Evolutionary conservation across 768 basidiomycete genomes (phyloP).

Genomic region (Psilocybe cyanescens): DNA sequence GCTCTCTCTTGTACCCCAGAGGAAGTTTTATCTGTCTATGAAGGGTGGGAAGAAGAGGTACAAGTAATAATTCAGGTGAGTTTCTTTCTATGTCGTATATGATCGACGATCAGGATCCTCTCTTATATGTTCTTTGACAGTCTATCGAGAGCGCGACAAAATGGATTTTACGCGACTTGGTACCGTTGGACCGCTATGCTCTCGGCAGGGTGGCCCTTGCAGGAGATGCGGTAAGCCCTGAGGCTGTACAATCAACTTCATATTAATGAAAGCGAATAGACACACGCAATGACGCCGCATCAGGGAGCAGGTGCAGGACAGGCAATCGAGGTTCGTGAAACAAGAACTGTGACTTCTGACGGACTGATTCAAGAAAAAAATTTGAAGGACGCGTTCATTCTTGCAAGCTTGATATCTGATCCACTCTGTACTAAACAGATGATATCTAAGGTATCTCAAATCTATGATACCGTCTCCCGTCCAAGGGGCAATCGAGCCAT

Average conservation of each 20-base stretch:
- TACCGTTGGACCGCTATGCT: constrained; percentile 41
- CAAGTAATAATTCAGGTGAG: constrained; percentile 45
- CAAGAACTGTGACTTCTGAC: not conserved
- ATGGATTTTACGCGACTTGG: constrained; percentile 49
- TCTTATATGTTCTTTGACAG: constrained; percentile 21
- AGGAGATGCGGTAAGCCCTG: constrained; percentile 47
- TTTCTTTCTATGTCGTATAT: not conserved
- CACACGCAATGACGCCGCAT: constrained; percentile 37
- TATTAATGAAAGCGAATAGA: constrained; percentile 14
- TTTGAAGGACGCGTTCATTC: constrained; percentile 41
- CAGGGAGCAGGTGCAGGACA: constrained; percentile 35
- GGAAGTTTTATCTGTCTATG: constrained; percentile 40
- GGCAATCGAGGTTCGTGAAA: constrained; percentile 31
- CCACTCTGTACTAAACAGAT: constrained; percentile 11
- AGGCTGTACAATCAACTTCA: not conserved
- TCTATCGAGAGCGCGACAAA: constrained; percentile 37
- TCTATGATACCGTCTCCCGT: constrained; percentile 29
- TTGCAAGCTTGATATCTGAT: constrained; percentile 31
- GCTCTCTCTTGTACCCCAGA: constrained; percentile 28
- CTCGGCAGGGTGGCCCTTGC: constrained; percentile 44
- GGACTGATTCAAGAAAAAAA: not conserved
- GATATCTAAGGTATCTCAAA: constrained; percentile 29
- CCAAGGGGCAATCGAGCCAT: constrained; percentile 29
- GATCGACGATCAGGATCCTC: not conserved
- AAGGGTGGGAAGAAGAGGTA: constrained; percentile 51